Evolutionary conservation across 2,329 filamentous ascomycete genomes (phyloP).

Genomic region (Fusarium bactridioides): DNA sequence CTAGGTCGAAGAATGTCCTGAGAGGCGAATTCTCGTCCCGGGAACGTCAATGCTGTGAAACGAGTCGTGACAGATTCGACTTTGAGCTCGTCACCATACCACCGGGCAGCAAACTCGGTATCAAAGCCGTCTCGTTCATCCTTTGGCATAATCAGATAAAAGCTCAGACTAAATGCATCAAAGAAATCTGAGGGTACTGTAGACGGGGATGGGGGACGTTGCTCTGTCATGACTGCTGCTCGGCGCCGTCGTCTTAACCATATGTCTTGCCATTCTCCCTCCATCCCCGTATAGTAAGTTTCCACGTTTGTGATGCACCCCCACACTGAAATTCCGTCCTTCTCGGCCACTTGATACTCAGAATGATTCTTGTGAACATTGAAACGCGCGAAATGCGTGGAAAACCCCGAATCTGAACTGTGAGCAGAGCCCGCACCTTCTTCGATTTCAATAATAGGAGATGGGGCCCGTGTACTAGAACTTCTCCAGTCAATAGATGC

Average conservation of each 20-base stretch:
- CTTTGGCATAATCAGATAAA: too few species aligned
- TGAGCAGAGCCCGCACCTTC: rapidly evolving
- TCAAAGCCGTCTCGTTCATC: too few species aligned
- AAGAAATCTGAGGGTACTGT: not conserved
- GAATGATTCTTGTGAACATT: not conserved
- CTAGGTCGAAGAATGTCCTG: not conserved
- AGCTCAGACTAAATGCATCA: not conserved
- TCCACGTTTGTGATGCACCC: not conserved
- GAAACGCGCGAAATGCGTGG: rapidly evolving
- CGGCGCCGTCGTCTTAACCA: not conserved
- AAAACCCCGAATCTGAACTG: not conserved
- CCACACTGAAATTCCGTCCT: not conserved
- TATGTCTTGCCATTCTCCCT: not conserved
- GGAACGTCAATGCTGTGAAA: not conserved
- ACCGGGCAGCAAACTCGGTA: too few species aligned
- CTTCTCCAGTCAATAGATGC: not conserved
- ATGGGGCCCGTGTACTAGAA: not conserved
- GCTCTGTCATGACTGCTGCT: not conserved
- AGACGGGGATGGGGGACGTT: not conserved
- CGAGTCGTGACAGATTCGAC: rapidly evolving
- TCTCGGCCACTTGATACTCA: not conserved
- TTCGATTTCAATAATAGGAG: rapidly evolving
- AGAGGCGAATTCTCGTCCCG: not conserved
- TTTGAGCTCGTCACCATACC: rapidly evolving
- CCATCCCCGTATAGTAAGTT: not conserved